Percentiles rank a stretch among this genome's conserved stretches.
Conservation (phyloP, 2,329 filamentous ascomycete species). For the Calcarisporium arbuscula region DNA sequence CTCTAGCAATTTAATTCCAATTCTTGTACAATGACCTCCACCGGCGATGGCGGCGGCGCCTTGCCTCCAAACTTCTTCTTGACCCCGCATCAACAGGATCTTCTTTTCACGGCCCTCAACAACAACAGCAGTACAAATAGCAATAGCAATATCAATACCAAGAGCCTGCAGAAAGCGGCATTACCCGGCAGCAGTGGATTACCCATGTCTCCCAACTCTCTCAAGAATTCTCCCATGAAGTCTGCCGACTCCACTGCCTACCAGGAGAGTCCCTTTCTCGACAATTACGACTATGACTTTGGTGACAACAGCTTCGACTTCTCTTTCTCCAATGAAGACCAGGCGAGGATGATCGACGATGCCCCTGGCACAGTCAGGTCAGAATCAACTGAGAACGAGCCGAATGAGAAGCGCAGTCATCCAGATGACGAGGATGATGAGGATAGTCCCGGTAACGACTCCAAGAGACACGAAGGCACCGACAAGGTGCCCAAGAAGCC, state of each 20-base stretch:
- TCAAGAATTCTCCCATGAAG: conserved; percentile 43
- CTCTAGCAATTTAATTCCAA: no score
- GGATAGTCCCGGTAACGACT: conserved; percentile 34
- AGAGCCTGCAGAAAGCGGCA: no score
- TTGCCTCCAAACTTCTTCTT: conserved; percentile 56
- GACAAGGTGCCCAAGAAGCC: conserved; percentile 92
- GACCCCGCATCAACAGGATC: conserved; percentile 68
- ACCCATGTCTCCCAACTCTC: conserved; percentile 40
- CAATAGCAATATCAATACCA: neutral
- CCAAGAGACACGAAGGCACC: conserved; percentile 73
- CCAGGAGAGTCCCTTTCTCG: conserved; percentile 75
- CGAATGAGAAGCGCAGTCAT: conserved; percentile 65
- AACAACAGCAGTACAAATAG: conserved; percentile 50
- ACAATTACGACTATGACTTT: conserved; percentile 69
- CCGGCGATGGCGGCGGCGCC: conserved; percentile 33
- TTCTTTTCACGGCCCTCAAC: conserved; percentile 70
- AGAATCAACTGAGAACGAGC: conserved; percentile 50
- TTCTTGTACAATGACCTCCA: conserved; percentile 40
- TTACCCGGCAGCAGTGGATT: conserved; percentile 29
- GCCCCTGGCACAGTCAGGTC: conserved; percentile 50
- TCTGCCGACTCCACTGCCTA: conserved; percentile 36
- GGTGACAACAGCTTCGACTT: conserved; percentile 76
- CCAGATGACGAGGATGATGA: conserved; percentile 65
- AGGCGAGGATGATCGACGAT: conserved; percentile 69
- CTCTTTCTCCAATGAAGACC: conserved; percentile 33